A percentile compares a stretch with the other conserved stretches of the same genome.
These are phyloP conservation scores for Talaromyces nanjingensis DNA, from an alignment of 495 filamentous ascomycete genomes.

Conservation along the genomic window DNA sequence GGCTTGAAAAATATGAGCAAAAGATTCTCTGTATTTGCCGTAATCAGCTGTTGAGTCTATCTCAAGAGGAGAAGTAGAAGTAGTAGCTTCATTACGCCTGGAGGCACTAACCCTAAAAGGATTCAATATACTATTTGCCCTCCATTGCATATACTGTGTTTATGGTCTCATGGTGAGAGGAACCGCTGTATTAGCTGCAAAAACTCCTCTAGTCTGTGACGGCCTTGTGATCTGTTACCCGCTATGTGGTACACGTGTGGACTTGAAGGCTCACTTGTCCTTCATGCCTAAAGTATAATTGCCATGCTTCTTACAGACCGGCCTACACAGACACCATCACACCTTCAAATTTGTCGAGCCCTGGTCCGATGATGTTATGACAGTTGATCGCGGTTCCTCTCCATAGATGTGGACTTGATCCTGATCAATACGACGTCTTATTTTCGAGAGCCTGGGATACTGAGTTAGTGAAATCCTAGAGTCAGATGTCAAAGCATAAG, in stretches of 20 bases:
- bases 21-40: neutral
- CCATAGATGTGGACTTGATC: neutral
- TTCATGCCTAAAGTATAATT: neutral
- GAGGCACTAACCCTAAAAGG: neutral
- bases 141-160: neutral
- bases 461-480: neutral
- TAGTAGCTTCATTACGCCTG: neutral
- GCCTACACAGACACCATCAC: neutral
- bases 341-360: neutral
- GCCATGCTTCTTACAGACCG: neutral
- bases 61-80: neutral
- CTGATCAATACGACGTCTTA: neutral
- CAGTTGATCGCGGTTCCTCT: neutral
- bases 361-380: neutral
- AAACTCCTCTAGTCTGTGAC: neutral
- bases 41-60: neutral
- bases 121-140: neutral
- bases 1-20: neutral
- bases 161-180: conserved; percentile 2
- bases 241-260: neutral
- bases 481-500: neutral
- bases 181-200: neutral
- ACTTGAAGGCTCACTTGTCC: neutral
- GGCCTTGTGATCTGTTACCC: neutral
- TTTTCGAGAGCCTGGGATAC: neutral